Base-by-base conservation (phyloP, 179 eudicot species). In the Monotropa hypopitys region DNA sequence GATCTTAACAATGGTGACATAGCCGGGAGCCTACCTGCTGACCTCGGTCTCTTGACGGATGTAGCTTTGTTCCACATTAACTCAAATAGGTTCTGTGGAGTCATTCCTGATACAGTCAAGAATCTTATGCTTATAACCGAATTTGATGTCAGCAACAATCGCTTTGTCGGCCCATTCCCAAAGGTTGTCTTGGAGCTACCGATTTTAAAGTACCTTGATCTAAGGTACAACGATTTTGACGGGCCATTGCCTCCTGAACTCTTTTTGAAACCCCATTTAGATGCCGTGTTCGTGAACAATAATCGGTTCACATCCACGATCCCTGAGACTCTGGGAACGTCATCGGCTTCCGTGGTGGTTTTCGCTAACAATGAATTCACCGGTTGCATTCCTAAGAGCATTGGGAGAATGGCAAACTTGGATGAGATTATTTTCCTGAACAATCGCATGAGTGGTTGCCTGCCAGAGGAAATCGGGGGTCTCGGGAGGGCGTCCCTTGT, bases 141-240 rank as follows among this genome's bases (percentile, higher is more conserved):
- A 71, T 72, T 95, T 12, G 99, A 95, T 54, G 3, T 95, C 0
- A 95, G 99, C 85, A 91, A 89, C 81, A 95, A 95, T 11, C 93
- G 95, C 0, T 93, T 91, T 30, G 97, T 89, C 0, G 98, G 98
- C 91, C 43, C 51, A 15, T 76, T 70, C 46, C 83, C 83, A 0
- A 16, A 53, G n/a, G 73, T 40, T 54, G 68, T 72, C 5, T 46
- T 77, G 38, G 40, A 26, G 11, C 53, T 77, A 0, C 80, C 80
- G 5, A 76, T 57, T n/a, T 62, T 92, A 3, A 82, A 67, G 18
- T 94, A 78, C 56, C 88, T 94, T 0, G 98, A 94, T 74, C 33
- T 94, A 20, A 80, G 98, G 66, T 94, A 77, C 77, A 94, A 92
- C 53, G 86, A 94, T 2, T 90, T 94, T 5, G 98, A 94, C 73